These are phyloP conservation scores for Amanita inopinata DNA, from an alignment of 768 basidiomycete species.

Conservation along the genomic window DNA sequence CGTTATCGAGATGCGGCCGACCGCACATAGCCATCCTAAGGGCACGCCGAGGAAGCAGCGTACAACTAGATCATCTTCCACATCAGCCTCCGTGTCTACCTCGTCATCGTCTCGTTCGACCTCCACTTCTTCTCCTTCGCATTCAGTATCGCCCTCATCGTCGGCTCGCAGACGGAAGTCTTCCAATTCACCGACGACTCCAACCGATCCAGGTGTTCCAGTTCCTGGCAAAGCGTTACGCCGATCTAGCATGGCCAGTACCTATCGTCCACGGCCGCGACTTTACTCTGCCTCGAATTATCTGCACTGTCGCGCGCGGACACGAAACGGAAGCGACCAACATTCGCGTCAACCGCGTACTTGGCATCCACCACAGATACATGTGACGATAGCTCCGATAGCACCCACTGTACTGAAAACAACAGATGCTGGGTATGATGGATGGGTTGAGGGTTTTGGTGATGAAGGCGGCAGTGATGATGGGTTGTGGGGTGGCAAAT, in stretches of 20 bases:
- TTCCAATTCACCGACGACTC: constrained; percentile 7
- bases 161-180: constrained; percentile 2
- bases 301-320: constrained; percentile 17
- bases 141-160: constrained; percentile 11
- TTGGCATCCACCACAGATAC: constrained; percentile 14
- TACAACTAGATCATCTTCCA: constrained; percentile 31
- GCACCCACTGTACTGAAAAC: constrained; percentile 81
- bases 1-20: constrained; percentile 53
- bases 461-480: constrained; percentile 35
- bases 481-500: constrained; percentile 16
- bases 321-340: background rate
- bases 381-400: constrained; percentile 40
- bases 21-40: constrained; percentile 15
- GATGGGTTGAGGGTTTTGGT: constrained; percentile 39
- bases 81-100: constrained; percentile 33
- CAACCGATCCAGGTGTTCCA: constrained; percentile 9
- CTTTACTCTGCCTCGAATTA: constrained; percentile 17
- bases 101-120: constrained; percentile 22
- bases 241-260: constrained; percentile 17
- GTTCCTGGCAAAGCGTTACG: background rate
- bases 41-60: constrained; percentile 17
- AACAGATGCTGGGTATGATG: constrained; percentile 36
- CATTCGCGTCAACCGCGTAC: constrained; percentile 9
- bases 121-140: constrained; percentile 6
- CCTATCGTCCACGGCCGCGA: constrained; percentile 18